Evolutionary conservation across 2,329 filamentous ascomycete species (phyloP), one percentile per base, ranked within the genome.

Genomic region (Venturiaceae sp.): DNA sequence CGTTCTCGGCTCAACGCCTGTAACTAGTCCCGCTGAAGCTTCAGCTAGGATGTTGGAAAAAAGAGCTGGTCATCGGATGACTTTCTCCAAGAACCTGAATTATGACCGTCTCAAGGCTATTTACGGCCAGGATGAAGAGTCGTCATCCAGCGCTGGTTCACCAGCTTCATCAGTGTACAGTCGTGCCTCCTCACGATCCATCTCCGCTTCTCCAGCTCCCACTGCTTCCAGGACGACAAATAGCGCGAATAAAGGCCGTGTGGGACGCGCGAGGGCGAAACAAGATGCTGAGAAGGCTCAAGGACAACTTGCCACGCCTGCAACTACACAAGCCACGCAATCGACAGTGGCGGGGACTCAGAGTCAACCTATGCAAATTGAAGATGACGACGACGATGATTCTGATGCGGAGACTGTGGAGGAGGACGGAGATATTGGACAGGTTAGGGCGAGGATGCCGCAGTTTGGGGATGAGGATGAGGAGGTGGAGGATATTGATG

Each of bases 11-110:
- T 72, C 1, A 66, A 70, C 37, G 66, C 52, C 39, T n/a, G 69
- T 68, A 13, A 59, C 70, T 41, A 75, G 71, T 47, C 70, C 77
- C 1, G 75, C 73, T 0, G 77, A 79, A 36, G 75, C 75, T 1
- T 72, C 68, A 21, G 64, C 69, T 52, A 71, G 72, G 47, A 79
- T 79, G 76, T 58, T 78, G 44, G 70, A 74, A 63, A 76, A 75
- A 67, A 67, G 74, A 23, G 73, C 30, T 21, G 55, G 32, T 7
- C 16, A 56, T 69, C 3, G 70, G 69, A 32, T 64, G 66, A 58
- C 66, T 9, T 75, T 77, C 66, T 73, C 71, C 59, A 72, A 69
- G 37, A 67, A 73, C 61, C 72, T 80, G 62, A 73, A 80, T 61
- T 80, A 78, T 63, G 75, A 75, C 21, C 70, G 67, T 26, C 65